A percentile compares a stretch with the other conserved stretches of the same genome.
phyloP scores from a whole-genome alignment of 805 yeast species.

The Candida tibetensis region DNA sequence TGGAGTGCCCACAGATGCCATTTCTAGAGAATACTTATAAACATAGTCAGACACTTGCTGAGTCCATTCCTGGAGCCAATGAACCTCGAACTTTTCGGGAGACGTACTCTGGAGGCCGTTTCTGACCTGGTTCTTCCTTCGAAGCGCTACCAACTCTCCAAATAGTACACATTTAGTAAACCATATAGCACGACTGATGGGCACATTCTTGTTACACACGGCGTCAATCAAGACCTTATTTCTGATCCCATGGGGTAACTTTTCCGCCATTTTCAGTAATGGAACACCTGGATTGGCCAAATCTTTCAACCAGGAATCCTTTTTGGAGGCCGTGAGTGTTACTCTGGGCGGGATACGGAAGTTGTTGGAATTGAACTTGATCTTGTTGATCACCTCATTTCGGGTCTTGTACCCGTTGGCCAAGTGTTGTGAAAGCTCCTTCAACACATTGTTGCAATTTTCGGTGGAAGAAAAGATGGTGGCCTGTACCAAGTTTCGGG shows the following conservation, averaged over 20 bases:
- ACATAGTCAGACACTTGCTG: conserved; percentile 68
- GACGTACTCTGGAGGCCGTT: background rate
- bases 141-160: conserved; percentile 41
- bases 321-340: conserved; percentile 81
- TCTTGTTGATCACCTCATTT: conserved; percentile 40
- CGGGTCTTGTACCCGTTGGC: conserved; percentile 36
- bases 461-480: conserved; percentile 36
- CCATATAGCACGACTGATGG: conserved; percentile 86
- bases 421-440: conserved; percentile 38
- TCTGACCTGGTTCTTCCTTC: conserved; percentile 28
- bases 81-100: conserved; percentile 43
- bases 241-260: conserved; percentile 88
- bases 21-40: conserved; percentile 47
- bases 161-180: conserved; percentile 82
- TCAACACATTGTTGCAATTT: conserved; percentile 33
- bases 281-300: conserved; percentile 68
- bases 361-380: conserved; percentile 29
- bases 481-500: conserved; percentile 56
- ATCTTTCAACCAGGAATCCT: conserved; percentile 82
- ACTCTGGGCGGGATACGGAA: conserved; percentile 87
- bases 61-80: conserved; percentile 89
- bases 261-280: conserved; percentile 63
- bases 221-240: conserved; percentile 72
- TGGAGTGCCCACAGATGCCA: conserved; percentile 19
- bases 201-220: conserved; percentile 63